A percentile compares a stretch with the other conserved stretches of the same genome.
These are phyloP conservation scores for Rosa chinensis DNA, from an alignment of 306 rosid species.

Conservation along the genomic window DNA sequence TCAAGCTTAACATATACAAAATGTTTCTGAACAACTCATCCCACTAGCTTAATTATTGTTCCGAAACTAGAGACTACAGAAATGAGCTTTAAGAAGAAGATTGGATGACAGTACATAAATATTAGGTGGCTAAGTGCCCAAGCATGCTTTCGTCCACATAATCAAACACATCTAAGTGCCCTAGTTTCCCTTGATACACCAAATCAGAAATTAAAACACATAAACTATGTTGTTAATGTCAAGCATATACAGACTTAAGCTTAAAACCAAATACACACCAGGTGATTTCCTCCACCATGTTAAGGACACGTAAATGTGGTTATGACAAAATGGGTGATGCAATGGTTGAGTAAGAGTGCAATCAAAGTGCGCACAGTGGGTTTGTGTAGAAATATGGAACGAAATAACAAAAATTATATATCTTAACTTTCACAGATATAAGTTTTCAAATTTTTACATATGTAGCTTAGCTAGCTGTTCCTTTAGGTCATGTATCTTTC, in stretches of 20 bases:
- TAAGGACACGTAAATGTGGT: conserved; percentile 61
- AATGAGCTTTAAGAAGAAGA: background rate
- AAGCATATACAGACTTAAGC: conserved; percentile 20
- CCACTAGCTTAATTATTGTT: background rate
- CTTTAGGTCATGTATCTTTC: conserved; percentile 45
- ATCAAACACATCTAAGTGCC: conserved; percentile 8
- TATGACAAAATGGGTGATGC: conserved; percentile 72
- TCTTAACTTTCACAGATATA: conserved; percentile 20
- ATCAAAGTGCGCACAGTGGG: conserved; percentile 14
- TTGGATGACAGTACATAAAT: background rate
- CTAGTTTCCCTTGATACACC: background rate
- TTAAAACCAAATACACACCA: conserved; percentile 21
- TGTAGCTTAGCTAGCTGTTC: conserved; percentile 12
- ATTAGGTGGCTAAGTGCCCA: background rate
- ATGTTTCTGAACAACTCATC: background rate
- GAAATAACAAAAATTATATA: background rate
- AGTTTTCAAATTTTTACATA: background rate
- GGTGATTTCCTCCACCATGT: conserved; percentile 19
- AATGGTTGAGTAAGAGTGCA: conserved; percentile 77
- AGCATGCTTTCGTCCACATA: background rate
- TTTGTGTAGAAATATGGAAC: conserved; percentile 40
- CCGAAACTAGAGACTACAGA: background rate
- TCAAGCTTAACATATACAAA: background rate
- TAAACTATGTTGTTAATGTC: conserved; percentile 8
- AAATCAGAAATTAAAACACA: background rate